Percentiles rank a stretch among this genome's conserved stretches.
Conservation (phyloP, 1,284 basidiomycete species). For the Marasmius oreades region DNA sequence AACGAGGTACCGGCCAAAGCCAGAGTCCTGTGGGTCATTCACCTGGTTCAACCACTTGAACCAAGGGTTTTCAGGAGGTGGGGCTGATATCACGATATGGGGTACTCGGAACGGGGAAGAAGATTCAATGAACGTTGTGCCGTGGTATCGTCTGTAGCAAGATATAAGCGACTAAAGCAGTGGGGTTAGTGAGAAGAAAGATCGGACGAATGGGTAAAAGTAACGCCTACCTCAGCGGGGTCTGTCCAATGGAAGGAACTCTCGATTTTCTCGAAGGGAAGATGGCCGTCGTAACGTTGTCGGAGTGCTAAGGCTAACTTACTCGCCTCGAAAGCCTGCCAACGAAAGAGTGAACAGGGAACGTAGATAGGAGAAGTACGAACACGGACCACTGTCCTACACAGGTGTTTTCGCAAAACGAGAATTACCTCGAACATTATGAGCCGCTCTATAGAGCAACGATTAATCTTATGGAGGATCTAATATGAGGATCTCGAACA, state of each 20-base stretch:
- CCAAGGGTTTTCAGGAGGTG: slow-evolving; percentile 13
- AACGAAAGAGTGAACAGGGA: neutral
- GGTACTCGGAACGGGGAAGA: slow-evolving; percentile 11
- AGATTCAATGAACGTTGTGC: slow-evolving; percentile 12
- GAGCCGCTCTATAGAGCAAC: slow-evolving; percentile 8
- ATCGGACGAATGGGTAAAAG: neutral
- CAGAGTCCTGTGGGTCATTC: slow-evolving; percentile 10
- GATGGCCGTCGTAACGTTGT: slow-evolving; percentile 8
- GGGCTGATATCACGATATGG: slow-evolving; percentile 12
- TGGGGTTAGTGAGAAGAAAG: neutral
- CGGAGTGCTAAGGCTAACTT: slow-evolving; percentile 4
- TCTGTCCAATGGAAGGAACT: slow-evolving; percentile 12
- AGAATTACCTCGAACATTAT: slow-evolving; percentile 8
- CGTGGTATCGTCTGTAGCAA: neutral
- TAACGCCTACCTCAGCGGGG: slow-evolving; percentile 13
- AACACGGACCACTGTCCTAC: slow-evolving; percentile 8
- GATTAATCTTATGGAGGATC: slow-evolving; percentile 8
- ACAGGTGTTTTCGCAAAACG: slow-evolving; percentile 5
- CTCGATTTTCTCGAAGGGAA: slow-evolving; percentile 9
- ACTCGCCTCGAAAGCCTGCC: slow-evolving; percentile 10
- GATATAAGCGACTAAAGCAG: slow-evolving; percentile 9
- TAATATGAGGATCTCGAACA: neutral
- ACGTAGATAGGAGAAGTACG: neutral
- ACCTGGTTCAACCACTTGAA: slow-evolving; percentile 6
- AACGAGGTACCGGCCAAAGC: slow-evolving; percentile 11